phyloP scores from a whole-genome alignment of 345 rosid species.

The Citrus glauca region DNA sequence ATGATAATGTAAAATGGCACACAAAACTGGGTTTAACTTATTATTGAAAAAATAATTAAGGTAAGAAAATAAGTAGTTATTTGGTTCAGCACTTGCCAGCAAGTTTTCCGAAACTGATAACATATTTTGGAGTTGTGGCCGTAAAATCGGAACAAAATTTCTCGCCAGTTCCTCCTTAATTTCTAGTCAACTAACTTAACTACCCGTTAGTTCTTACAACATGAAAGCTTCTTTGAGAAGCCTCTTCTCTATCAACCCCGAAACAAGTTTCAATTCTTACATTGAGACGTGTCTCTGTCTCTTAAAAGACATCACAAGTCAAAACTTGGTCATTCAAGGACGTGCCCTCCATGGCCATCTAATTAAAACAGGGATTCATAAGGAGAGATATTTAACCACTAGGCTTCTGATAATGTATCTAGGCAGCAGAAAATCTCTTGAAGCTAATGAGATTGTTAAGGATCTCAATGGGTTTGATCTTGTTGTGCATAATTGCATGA shows the following conservation, averaged over 20 bases:
- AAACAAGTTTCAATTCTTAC: slow-evolving; percentile 23
- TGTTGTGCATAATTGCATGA: slow-evolving; percentile 47
- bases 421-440: slow-evolving; percentile 27
- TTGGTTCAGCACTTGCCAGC: too few species aligned
- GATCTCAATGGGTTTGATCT: slow-evolving; percentile 44
- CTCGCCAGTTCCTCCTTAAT: not conserved
- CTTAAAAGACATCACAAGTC: slow-evolving; percentile 26
- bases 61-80: too few species aligned
- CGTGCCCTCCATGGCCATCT: slow-evolving; percentile 41
- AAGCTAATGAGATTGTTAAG: slow-evolving; percentile 39
- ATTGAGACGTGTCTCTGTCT: slow-evolving; percentile 22
- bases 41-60: too few species aligned
- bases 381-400: slow-evolving; percentile 37
- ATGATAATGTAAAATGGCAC: too few species aligned
- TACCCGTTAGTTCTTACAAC: not conserved
- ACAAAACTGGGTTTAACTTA: too few species aligned
- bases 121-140: too few species aligned
- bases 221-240: slow-evolving; percentile 34
- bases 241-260: slow-evolving; percentile 18
- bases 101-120: too few species aligned
- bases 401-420: slow-evolving; percentile 54
- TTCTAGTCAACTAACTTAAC: slow-evolving; percentile 22
- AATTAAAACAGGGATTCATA: slow-evolving; percentile 38
- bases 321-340: slow-evolving; percentile 34
- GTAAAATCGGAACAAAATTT: not conserved